Evolutionary conservation across 179 eudicot species (phyloP).

Genomic region (Sideroxylon spinosum): DNA sequence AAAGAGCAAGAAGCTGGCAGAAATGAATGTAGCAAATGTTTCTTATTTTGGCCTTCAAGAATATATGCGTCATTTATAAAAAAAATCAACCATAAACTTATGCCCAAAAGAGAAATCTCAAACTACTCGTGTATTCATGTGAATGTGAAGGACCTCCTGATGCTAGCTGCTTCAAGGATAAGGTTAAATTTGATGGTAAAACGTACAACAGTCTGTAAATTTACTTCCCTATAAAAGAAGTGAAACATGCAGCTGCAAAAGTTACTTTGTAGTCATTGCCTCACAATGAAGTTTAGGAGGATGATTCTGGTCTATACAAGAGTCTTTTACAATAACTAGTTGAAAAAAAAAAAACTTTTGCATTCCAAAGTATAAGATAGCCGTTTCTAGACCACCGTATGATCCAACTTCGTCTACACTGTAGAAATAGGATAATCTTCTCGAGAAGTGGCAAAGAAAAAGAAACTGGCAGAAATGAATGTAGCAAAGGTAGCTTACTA

Average conservation of each 20-base stretch:
- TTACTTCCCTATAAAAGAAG: slow-evolving; percentile 67
- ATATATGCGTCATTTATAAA: slow-evolving; percentile 40
- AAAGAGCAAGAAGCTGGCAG: slow-evolving; percentile 73
- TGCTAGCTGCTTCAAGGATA: slow-evolving; percentile 53
- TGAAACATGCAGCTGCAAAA: slow-evolving; percentile 88
- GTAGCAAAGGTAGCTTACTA: slow-evolving; percentile 80
- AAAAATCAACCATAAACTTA: slow-evolving; percentile 61
- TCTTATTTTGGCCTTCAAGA: too few species aligned
- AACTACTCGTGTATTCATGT: slow-evolving; percentile 51
- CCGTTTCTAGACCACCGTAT: slow-evolving; percentile 55
- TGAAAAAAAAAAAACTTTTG: slow-evolving; percentile 36
- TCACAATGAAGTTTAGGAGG: slow-evolving; percentile 46
- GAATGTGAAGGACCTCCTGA: slow-evolving; percentile 79
- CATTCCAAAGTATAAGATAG: slow-evolving; percentile 54
- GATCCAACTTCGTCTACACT: slow-evolving; percentile 47
- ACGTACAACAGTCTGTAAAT: slow-evolving; percentile 40
- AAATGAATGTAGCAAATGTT: too few species aligned
- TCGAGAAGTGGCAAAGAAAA: slow-evolving; percentile 57
- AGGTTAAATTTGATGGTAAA: slow-evolving; percentile 53
- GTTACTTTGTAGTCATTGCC: slow-evolving; percentile 49
- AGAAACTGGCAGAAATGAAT: slow-evolving; percentile 70
- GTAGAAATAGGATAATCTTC: slow-evolving; percentile 48
- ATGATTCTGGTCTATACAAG: slow-evolving; percentile 54
- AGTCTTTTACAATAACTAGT: slow-evolving; percentile 65
- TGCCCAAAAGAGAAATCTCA: slow-evolving; percentile 61